A percentile compares a stretch with the other conserved stretches of the same genome.
These are phyloP conservation scores for Phytopythium sindhum DNA, from an alignment of 352 stramenopile genomes.

Conservation along the genomic window DNA sequence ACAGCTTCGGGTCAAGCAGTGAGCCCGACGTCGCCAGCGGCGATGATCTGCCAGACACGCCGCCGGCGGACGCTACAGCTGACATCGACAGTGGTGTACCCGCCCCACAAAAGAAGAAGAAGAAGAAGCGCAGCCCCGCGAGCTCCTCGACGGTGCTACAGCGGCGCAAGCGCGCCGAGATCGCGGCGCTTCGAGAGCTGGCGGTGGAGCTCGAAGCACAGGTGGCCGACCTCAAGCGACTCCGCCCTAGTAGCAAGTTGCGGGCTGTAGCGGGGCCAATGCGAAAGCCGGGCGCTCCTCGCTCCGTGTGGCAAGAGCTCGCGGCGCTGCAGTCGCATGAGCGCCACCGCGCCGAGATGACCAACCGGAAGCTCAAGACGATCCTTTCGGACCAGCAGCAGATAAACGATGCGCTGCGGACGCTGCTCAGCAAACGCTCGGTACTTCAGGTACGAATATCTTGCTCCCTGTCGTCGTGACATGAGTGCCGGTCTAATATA, in stretches of 20 bases:
- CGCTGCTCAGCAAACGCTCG: constrained; percentile 16
- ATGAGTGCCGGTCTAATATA: not conserved
- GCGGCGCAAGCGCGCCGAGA: constrained; percentile 23
- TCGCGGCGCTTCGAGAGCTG: constrained; percentile 19
- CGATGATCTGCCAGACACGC: not conserved
- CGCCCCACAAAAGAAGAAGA: constrained; percentile 5
- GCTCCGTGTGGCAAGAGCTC: constrained; percentile 17
- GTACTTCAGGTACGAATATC: constrained; percentile 13
- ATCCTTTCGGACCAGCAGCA: constrained; percentile 22
- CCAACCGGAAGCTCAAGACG: constrained; percentile 22
- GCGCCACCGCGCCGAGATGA: constrained; percentile 23
- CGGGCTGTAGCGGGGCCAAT: not conserved
- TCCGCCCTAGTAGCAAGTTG: not conserved
- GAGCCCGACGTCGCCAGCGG: not conserved
- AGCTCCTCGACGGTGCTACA: constrained; percentile 22
- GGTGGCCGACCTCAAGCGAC: constrained; percentile 21
- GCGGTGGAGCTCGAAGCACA: constrained; percentile 20
- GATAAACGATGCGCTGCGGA: constrained; percentile 12
- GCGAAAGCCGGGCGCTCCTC: not conserved
- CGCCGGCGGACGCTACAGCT: not conserved
- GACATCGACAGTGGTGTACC: not conserved
- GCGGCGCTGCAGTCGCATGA: constrained; percentile 17
- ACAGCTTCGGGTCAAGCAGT: not conserved
- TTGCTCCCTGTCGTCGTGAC: too few relatives aligned
- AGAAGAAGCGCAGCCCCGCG: constrained; percentile 13